Evolutionary conservation across 495 filamentous ascomycete species (phyloP), one percentile per base, ranked within the genome.

Genomic region (Lophium mytilinum): DNA sequence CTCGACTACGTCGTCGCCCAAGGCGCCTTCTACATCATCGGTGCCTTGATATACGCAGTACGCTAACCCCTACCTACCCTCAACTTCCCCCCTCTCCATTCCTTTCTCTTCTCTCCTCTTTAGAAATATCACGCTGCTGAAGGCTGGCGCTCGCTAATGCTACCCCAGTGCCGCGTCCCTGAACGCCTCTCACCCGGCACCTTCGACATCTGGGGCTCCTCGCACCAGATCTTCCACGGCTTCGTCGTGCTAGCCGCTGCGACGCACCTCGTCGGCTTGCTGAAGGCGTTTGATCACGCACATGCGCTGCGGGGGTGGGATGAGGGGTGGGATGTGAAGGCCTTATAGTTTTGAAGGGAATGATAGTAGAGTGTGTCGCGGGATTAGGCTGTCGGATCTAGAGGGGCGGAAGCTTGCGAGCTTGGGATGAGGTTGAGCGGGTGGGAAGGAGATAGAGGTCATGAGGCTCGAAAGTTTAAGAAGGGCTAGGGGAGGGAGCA

Each of bases 1-100:
- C 81, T 98, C 30, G 76, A 72, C 43, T 96, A 88, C 89, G 73
- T 95, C n/a, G 66, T 89, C 1, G 62, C 82, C 3, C 85, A 97
- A 68, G 93, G 92, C 1, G 75, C 78, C 40, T 66, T 97, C 43
- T 97, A 98, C 73, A 85, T 97, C 33, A 70, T 86, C 21, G 93
- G 94, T 9, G 93, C 93, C 9, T 81, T 75, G 24, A 75, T 97
- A 34, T 96, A 96, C 70, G 90, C 88, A 19, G 78, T 80, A 30
- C 45, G 14, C 45, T 47, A 4, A 12, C 15, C 1, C 1, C 11
- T 10, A 15, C 43, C 14, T 47, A 3, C 43, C 14, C 21, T 14
- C 19, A 34, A 8, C 9, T 17, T 37, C 17, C 0, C 15, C 11
- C 11, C 52, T 48, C 10, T 46, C 14, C 37, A 7, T 33, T 39